Evolutionary conservation across 176 grass and related monocot genomes (phyloP).

Genomic region (Oryza glaberrima): DNA sequence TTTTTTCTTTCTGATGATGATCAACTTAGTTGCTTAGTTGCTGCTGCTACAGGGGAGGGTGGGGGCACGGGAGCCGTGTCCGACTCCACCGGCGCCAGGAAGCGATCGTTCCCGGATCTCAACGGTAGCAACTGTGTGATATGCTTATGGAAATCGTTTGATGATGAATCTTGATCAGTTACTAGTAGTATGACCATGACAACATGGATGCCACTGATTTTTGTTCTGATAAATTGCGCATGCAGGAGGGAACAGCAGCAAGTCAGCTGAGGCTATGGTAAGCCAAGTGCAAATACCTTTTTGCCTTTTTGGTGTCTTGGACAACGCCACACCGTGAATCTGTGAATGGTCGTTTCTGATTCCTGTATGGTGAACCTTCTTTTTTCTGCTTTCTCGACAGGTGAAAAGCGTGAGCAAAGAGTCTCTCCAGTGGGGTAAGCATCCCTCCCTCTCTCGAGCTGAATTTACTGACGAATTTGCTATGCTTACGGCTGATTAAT

Average conservation of each 20-base stretch:
- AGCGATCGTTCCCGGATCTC: constrained; percentile 51
- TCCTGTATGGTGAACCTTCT: background rate
- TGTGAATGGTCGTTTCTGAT: background rate
- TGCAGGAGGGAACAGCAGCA: constrained; percentile 62
- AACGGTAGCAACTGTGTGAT: background rate
- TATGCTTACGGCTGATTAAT: background rate
- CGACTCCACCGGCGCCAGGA: constrained; percentile 42
- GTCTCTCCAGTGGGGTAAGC: constrained; percentile 87
- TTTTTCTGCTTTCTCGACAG: constrained; percentile 27
- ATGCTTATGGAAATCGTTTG: background rate
- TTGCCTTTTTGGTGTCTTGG: too few species aligned
- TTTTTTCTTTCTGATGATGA: too few species aligned
- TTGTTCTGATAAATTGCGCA: background rate
- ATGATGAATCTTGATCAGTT: background rate
- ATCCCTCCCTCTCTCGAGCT: background rate
- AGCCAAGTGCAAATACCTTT: background rate
- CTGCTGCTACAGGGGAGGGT: constrained; percentile 28
- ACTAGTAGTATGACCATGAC: background rate
- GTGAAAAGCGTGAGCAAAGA: constrained; percentile 77
- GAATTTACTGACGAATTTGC: background rate
- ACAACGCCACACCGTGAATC: background rate
- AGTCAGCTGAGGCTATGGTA: constrained; percentile 86
- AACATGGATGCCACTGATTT: background rate
- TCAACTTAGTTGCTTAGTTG: background rate
- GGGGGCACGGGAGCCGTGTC: constrained; percentile 41